Percentiles rank a stretch among this genome's conserved stretches.
phyloP scores from a whole-genome alignment of 306 rosid genomes.

The Vicia sativa region DNA sequence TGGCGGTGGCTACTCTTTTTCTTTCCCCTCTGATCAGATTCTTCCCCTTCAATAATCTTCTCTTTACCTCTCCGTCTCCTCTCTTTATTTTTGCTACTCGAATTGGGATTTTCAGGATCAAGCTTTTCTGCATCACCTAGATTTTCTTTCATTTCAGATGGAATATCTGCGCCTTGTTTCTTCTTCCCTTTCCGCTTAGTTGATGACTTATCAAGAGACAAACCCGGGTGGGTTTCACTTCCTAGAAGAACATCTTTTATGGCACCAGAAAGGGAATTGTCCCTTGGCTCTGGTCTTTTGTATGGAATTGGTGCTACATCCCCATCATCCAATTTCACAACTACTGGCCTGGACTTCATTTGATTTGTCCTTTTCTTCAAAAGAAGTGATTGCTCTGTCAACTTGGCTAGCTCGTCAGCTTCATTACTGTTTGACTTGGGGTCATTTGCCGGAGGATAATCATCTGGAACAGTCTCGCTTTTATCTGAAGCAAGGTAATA shows the following conservation, averaged over 20 bases:
- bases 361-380: conserved; percentile 75
- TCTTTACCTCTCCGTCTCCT: conserved; percentile 60
- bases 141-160: conserved; percentile 60
- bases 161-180: conserved; percentile 47
- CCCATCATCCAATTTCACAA: conserved; percentile 86
- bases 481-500: conserved; percentile 86
- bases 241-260: conserved; percentile 70
- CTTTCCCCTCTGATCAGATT: conserved; percentile 56
- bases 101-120: conserved; percentile 51
- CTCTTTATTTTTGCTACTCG: conserved; percentile 66
- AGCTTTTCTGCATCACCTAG: conserved; percentile 53
- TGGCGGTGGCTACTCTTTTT: conserved; percentile 65
- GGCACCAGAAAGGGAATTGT: conserved; percentile 72
- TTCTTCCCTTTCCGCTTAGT: conserved; percentile 70
- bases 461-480: conserved; percentile 50
- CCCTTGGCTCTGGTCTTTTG: conserved; percentile 57
- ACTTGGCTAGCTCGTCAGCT: conserved; percentile 69
- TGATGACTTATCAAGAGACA: conserved; percentile 55
- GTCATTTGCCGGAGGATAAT: conserved; percentile 88
- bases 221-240: conserved; percentile 46
- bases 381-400: conserved; percentile 68
- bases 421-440: conserved; percentile 49
- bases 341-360: conserved; percentile 83
- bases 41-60: conserved; percentile 56
- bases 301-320: conserved; percentile 50